A percentile compares a stretch with the other conserved stretches of the same genome.
These are phyloP conservation scores for Botryotinia convoluta DNA, from an alignment of 2,329 filamentous ascomycete species.

Conservation along the genomic window DNA sequence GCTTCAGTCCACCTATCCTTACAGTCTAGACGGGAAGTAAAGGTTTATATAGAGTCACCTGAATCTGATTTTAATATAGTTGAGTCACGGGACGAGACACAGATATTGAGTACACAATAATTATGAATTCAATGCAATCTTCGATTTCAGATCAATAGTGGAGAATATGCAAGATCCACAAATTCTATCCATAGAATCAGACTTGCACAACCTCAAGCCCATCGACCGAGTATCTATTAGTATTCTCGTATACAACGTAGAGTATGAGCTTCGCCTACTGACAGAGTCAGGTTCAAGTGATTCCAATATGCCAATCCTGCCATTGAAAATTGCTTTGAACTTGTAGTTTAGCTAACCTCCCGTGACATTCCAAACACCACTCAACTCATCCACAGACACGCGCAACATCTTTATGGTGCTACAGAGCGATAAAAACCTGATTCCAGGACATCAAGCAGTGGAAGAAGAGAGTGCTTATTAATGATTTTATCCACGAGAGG, in stretches of 20 bases:
- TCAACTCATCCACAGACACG: not conserved
- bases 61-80: too few relatives aligned
- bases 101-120: too few relatives aligned
- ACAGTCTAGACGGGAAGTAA: not conserved
- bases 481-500: not conserved
- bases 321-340: not conserved
- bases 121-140: too few relatives aligned
- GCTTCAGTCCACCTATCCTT: not conserved
- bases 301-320: not conserved
- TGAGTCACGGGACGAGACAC: too few relatives aligned
- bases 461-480: not conserved
- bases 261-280: too few relatives aligned
- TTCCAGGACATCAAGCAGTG: not conserved
- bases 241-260: too few relatives aligned
- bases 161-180: too few relatives aligned
- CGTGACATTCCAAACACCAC: not conserved
- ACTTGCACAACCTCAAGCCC: too few relatives aligned
- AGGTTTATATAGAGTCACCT: not conserved
- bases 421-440: not conserved
- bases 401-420: not conserved
- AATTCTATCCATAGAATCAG: too few relatives aligned
- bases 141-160: too few relatives aligned
- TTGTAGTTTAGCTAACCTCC: not conserved
- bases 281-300: not conserved
- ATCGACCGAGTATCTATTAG: too few relatives aligned